Conservation (phyloP, 148 eudicot genomes). For the Arctostaphylos glauca region DNA sequence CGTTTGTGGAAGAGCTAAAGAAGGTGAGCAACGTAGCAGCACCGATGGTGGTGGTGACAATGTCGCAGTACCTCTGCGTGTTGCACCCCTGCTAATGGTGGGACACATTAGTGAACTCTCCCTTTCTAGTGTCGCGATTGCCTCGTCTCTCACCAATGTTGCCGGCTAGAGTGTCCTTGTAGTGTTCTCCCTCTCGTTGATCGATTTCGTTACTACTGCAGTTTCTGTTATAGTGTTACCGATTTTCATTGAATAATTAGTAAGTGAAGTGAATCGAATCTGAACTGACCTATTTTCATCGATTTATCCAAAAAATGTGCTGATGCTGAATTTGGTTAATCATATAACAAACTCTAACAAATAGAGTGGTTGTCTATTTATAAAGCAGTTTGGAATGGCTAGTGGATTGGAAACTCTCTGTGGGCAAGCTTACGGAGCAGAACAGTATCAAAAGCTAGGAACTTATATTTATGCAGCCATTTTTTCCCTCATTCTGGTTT, state of each 20-base stretch:
- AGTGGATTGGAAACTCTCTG: conserved; percentile 52
- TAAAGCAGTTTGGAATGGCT: conserved; percentile 38
- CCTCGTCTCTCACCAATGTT: conserved; percentile 41
- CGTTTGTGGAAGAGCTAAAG: conserved; percentile 26
- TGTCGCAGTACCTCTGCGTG: conserved; percentile 30
- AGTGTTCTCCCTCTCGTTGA: background rate
- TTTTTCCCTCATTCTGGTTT: conserved; percentile 30
- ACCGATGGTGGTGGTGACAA: conserved; percentile 33
- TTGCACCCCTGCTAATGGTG: conserved; percentile 32
- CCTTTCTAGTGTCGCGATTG: conserved; percentile 37
- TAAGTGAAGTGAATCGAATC: too few species aligned
- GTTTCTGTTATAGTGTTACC: background rate
- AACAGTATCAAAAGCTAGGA: conserved; percentile 38
- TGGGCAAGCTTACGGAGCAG: conserved; percentile 58
- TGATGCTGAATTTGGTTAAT: background rate
- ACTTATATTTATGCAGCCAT: conserved; percentile 36
- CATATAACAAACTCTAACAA: background rate
- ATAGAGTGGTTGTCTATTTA: background rate
- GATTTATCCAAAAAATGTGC: background rate
- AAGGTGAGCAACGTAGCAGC: conserved; percentile 30
- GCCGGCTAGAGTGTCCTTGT: conserved; percentile 42
- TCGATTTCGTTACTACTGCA: background rate
- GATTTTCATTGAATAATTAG: too few species aligned
- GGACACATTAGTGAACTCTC: conserved; percentile 37
- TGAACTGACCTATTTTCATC: too few species aligned